Conservation (phyloP, 192 early-diverging fungal species). For the Coemansia sp. region DNA sequence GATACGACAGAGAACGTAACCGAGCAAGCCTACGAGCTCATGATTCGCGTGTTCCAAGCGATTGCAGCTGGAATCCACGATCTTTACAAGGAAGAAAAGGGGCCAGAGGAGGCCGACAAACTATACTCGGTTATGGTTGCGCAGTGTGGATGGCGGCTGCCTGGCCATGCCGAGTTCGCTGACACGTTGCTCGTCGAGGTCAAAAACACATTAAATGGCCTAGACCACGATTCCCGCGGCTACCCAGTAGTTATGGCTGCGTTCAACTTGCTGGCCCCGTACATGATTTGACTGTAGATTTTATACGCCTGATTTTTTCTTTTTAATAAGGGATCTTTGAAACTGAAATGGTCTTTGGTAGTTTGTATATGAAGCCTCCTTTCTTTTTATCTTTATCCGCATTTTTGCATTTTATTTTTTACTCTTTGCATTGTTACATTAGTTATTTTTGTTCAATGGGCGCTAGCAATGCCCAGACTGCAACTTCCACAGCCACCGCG, state of each 20-base stretch:
- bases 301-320: not conserved
- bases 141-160: slow-evolving; percentile 41
- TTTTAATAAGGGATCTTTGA: too few relatives aligned
- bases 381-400: not conserved
- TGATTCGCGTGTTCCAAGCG: slow-evolving; percentile 48
- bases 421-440: not conserved
- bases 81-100: slow-evolving; percentile 41
- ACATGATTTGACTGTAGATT: slow-evolving; percentile 11
- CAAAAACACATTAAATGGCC: slow-evolving; percentile 9
- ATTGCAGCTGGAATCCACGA: slow-evolving; percentile 50
- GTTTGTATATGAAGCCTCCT: not conserved
- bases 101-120: slow-evolving; percentile 33
- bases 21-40: slow-evolving; percentile 15
- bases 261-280: slow-evolving; percentile 42
- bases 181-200: slow-evolving; percentile 44
- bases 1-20: not conserved
- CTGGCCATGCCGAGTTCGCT: slow-evolving; percentile 49
- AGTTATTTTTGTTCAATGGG: not conserved
- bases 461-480: not conserved
- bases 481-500: not conserved
- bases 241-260: slow-evolving; percentile 48
- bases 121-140: slow-evolving; percentile 50
- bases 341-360: too few relatives aligned
- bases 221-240: slow-evolving; percentile 16
- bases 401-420: not conserved